These are phyloP conservation scores for Carpinus viminea DNA, from an alignment of 306 rosid species.

Conservation along the genomic window DNA sequence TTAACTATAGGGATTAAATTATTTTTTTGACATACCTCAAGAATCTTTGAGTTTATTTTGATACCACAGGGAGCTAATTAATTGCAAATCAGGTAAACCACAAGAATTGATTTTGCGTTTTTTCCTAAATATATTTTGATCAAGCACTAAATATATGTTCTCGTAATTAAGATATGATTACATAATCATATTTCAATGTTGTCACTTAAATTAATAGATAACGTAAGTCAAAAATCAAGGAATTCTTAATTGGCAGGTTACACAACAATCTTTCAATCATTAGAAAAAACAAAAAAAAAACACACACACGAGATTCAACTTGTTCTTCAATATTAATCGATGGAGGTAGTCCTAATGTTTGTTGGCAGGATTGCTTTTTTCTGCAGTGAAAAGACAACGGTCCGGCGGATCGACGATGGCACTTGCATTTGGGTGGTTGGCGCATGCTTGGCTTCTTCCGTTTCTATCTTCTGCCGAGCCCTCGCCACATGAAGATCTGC, in stretches of 20 bases:
- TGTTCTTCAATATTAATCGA: not conserved
- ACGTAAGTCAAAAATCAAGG: no score
- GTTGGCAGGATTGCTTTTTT: not conserved
- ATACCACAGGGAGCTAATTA: no score
- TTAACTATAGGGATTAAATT: no score
- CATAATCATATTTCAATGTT: not conserved
- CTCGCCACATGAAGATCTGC: constrained; percentile 59
- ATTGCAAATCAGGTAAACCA: no score
- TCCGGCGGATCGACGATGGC: not conserved
- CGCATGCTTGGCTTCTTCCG: constrained; percentile 36
- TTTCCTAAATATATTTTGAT: not conserved
- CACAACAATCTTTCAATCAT: no score
- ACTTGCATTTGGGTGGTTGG: not conserved
- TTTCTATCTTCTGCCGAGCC: constrained; percentile 49
- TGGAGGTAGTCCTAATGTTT: no score
- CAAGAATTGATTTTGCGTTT: no score
- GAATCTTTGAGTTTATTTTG: no score
- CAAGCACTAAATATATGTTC: not conserved
- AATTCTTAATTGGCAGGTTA: no score
- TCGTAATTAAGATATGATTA: not conserved
- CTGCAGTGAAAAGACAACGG: not conserved
- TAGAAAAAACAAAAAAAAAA: not conserved
- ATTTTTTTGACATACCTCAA: no score
- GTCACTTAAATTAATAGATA: no score
- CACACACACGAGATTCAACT: not conserved